These are phyloP conservation scores for Venturia aucupariae DNA, from an alignment of 2,329 filamentous ascomycete species.

Conservation along the genomic window DNA sequence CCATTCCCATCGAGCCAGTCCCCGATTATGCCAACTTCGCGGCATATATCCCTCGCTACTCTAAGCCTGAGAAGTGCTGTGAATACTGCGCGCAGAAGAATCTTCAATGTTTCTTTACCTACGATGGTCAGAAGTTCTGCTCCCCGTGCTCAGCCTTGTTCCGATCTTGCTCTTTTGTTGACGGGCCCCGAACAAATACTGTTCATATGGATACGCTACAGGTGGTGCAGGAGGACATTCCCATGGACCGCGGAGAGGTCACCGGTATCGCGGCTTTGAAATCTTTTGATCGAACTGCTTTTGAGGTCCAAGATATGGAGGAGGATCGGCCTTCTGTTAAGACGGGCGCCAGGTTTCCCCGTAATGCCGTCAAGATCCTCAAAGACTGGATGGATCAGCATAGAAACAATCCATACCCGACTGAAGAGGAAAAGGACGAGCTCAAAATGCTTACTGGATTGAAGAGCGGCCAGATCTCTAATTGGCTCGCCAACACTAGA, in stretches of 20 bases:
- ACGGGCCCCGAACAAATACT: constrained; percentile 23
- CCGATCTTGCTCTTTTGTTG: constrained; percentile 38
- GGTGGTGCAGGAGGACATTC: constrained; percentile 34
- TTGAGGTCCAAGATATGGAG: constrained; percentile 24
- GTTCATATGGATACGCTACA: constrained; percentile 40
- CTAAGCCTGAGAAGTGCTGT: constrained; percentile 36
- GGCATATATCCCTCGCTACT: constrained; percentile 38
- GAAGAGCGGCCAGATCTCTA: constrained; percentile 74
- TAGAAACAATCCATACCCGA: constrained; percentile 76
- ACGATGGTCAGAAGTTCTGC: constrained; percentile 32
- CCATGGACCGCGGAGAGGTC: constrained; percentile 24
- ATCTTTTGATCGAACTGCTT: constrained; percentile 29
- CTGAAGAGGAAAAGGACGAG: constrained; percentile 74
- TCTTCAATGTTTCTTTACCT: constrained; percentile 39
- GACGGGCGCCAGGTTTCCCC: constrained; percentile 66
- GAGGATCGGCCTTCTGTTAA: constrained; percentile 38
- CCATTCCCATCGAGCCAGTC: constrained; percentile 16
- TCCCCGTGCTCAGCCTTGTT: constrained; percentile 40
- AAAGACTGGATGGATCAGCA: constrained; percentile 80
- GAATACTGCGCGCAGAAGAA: constrained; percentile 38
- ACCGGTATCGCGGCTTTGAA: constrained; percentile 28
- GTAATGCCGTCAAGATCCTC: constrained; percentile 68
- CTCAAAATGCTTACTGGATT: constrained; percentile 72
- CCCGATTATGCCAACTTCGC: constrained; percentile 35
- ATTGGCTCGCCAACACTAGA: constrained; percentile 87